Evolutionary conservation across 1,139 yeast species (phyloP).

Genomic region (Meyerozyma carpophila): DNA sequence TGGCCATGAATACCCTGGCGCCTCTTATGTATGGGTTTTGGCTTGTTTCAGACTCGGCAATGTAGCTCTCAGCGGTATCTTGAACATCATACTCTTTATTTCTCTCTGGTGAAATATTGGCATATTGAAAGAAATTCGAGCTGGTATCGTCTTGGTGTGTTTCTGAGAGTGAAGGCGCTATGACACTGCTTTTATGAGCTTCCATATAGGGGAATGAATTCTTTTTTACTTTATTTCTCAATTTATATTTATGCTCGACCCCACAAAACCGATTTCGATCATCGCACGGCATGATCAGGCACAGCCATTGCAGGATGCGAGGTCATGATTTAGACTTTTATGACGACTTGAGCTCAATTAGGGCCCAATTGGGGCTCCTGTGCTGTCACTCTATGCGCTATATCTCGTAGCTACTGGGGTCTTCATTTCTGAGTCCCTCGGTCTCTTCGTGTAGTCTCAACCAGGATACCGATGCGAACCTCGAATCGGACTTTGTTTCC

Average conservation of each 20-base stretch:
- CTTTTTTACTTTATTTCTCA: not conserved
- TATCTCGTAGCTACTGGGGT: slow-evolving; percentile 1
- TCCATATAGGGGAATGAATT: not conserved
- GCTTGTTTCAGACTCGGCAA: not conserved
- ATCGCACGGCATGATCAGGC: not conserved
- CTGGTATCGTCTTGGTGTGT: not conserved
- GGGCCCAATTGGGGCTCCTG: not conserved
- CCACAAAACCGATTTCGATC: not conserved
- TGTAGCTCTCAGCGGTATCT: not conserved
- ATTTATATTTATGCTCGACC: not conserved
- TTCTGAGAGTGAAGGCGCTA: not conserved
- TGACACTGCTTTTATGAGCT: not conserved
- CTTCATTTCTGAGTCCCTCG: slow-evolving; percentile 44
- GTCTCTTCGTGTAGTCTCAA: slow-evolving; percentile 57
- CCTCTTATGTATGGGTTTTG: slow-evolving; percentile 6
- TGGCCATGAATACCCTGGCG: slow-evolving; percentile 18
- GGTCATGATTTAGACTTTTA: not conserved
- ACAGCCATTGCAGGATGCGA: not conserved
- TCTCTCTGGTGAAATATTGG: not conserved
- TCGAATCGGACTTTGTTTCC: slow-evolving; percentile 20
- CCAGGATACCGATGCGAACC: slow-evolving; percentile 53
- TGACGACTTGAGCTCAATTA: not conserved
- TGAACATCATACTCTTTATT: not conserved
- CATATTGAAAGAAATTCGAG: slow-evolving; percentile 1
- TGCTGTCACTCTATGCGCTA: not conserved